Percentiles rank a stretch among this genome's conserved stretches.
phyloP scores from a whole-genome alignment of 1,284 basidiomycete genomes.

The Pterulicium gracile region DNA sequence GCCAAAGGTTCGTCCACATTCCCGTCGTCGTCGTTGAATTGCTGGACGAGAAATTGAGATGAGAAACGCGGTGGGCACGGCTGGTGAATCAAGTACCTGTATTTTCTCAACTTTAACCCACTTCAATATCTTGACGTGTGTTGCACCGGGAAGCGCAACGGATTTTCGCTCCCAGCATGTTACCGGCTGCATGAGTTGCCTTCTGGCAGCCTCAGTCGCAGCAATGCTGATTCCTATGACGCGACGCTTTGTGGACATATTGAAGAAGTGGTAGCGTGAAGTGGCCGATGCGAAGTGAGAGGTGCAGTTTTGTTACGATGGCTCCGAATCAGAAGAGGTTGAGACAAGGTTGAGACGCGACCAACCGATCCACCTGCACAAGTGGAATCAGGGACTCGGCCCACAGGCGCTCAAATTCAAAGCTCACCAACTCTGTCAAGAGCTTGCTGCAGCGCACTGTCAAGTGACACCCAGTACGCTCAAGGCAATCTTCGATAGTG shows the following conservation, averaged over 20 bases:
- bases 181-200: slow-evolving; percentile 74
- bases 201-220: slow-evolving; percentile 65
- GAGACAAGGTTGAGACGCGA: no score
- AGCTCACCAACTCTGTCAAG: no score
- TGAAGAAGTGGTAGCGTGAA: slow-evolving; percentile 2
- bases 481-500: no score
- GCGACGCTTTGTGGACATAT: slow-evolving; percentile 60
- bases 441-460: no score
- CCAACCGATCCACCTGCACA: no score
- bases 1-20: slow-evolving; percentile 65
- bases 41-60: slow-evolving; percentile 25
- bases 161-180: slow-evolving; percentile 68
- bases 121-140: slow-evolving; percentile 54
- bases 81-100: no score
- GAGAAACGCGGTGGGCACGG: slow-evolving; percentile 11
- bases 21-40: slow-evolving; percentile 74
- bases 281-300: no score
- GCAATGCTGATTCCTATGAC: slow-evolving; percentile 59
- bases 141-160: slow-evolving; percentile 44
- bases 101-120: slow-evolving; percentile 68
- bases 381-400: no score
- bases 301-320: no score
- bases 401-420: no score
- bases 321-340: no score
- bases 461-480: no score